A percentile compares a stretch with the other conserved stretches of the same genome.
Evolutionary conservation across 352 stramenopile species (phyloP).

Genomic region (Phytophthora syringae): DNA sequence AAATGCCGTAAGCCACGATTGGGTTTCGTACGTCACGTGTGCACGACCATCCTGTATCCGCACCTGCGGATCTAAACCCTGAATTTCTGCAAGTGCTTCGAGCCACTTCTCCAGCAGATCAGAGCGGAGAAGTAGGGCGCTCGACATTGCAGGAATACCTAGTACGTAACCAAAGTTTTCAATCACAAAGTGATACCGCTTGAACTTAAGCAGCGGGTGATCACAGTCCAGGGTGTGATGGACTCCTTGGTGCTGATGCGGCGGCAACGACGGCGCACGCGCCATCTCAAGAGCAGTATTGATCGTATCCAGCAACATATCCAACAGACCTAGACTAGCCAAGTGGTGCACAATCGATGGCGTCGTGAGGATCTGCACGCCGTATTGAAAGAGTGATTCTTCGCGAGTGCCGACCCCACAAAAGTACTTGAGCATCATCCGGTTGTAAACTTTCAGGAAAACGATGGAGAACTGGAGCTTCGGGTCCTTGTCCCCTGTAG

Average conservation of each 20-base stretch:
- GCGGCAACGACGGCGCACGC: constrained; percentile 40
- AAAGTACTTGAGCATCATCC: constrained; percentile 90
- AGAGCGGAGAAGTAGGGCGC: constrained; percentile 54
- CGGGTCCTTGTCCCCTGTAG: constrained; percentile 95
- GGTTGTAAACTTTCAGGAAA: constrained; percentile 87
- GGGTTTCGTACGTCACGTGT: constrained; percentile 96
- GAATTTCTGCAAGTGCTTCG: constrained; percentile 69
- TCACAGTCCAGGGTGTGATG: constrained; percentile 88
- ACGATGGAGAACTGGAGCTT: constrained; percentile 94
- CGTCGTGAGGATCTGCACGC: constrained; percentile 95
- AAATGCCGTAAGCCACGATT: constrained; percentile 94
- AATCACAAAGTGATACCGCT: constrained; percentile 92
- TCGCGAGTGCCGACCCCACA: constrained; percentile 89
- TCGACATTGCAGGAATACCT: constrained; percentile 87
- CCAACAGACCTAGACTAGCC: constrained; percentile 61
- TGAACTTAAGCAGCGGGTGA: constrained; percentile 92
- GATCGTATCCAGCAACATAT: constrained; percentile 83
- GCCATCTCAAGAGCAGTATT: constrained; percentile 77
- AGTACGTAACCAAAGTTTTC: constrained; percentile 97
- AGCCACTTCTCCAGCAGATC: constrained; percentile 81
- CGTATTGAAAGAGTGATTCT: constrained; percentile 92
- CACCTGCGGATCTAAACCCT: constrained; percentile 80
- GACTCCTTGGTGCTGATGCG: constrained; percentile 27
- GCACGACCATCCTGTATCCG: constrained; percentile 77
- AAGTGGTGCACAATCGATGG: constrained; percentile 86